A percentile compares a stretch with the other conserved stretches of the same genome.
Evolutionary conservation across 176 grass and related monocot species (phyloP).

Genomic region (Alloteropsis semialata): DNA sequence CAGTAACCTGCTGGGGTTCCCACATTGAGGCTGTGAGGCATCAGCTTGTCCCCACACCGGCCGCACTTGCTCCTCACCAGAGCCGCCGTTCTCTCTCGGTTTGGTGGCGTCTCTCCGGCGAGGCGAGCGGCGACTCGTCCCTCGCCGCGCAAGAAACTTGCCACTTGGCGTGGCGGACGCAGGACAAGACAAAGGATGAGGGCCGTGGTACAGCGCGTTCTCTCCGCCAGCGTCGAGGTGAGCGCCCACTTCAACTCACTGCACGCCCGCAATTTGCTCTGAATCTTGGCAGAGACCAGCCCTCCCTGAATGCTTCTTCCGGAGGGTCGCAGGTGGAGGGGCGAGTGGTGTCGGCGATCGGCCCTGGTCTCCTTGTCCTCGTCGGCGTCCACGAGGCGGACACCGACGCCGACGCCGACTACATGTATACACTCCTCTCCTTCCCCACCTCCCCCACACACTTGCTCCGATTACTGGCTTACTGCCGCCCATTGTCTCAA

Average conservation of each 20-base stretch:
- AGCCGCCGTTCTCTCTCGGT: not conserved
- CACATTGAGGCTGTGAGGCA: no score
- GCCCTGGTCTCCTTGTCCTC: constrained; percentile 81
- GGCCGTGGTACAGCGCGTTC: constrained; percentile 90
- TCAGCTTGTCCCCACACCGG: not conserved
- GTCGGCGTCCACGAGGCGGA: constrained; percentile 84
- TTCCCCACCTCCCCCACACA: not conserved
- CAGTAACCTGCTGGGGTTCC: not conserved
- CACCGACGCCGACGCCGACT: constrained; percentile 68
- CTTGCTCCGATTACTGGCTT: not conserved
- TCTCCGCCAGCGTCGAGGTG: constrained; percentile 91
- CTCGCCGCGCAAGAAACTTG: not conserved
- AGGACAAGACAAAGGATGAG: constrained; percentile 49
- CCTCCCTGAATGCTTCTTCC: constrained; percentile 20
- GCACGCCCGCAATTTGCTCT: not conserved
- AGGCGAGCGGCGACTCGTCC: constrained; percentile 10
- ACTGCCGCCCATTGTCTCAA: not conserved
- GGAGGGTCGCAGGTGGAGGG: constrained; percentile 67
- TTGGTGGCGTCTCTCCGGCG: not conserved
- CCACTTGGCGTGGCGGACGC: not conserved
- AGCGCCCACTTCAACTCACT: not conserved
- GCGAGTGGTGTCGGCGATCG: constrained; percentile 81
- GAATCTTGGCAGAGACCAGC: constrained; percentile 3
- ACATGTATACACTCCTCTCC: constrained; percentile 48
- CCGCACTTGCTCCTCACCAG: not conserved